Conservation (phyloP, 2,329 filamentous ascomycete genomes). For the Bisporella sp. region DNA sequence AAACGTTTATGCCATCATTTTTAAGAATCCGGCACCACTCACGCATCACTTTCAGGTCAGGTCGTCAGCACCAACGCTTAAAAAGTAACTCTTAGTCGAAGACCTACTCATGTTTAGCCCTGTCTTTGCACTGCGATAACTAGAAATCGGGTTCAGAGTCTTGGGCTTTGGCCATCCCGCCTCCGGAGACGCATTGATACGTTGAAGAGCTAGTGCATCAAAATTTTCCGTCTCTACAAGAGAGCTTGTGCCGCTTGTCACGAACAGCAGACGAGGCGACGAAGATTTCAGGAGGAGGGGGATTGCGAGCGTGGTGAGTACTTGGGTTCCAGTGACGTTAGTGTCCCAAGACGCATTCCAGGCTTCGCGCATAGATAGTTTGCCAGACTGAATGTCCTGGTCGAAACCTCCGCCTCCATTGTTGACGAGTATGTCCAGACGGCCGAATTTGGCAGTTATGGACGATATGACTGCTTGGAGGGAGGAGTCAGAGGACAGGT, state of each 20-base stretch:
- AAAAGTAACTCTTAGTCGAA: too few species aligned
- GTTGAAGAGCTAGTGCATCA: slow-evolving; percentile 6
- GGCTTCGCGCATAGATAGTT: slow-evolving; percentile 29
- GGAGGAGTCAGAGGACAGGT: slow-evolving; percentile 27
- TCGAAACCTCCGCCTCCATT: slow-evolving; percentile 27
- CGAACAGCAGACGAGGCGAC: slow-evolving; percentile 39
- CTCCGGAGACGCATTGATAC: slow-evolving; percentile 19
- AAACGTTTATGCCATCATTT: slow-evolving; percentile 45
- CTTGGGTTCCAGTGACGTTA: slow-evolving; percentile 35
- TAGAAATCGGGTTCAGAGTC: slow-evolving; percentile 15
- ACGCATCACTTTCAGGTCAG: slow-evolving; percentile 29
- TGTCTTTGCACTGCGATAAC: slow-evolving; percentile 37
- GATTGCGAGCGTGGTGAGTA: slow-evolving; percentile 29
- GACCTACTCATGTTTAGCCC: slow-evolving; percentile 36
- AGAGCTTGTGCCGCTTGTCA: slow-evolving; percentile 36
- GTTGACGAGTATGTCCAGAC: slow-evolving; percentile 31
- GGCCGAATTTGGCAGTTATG: slow-evolving; percentile 22
- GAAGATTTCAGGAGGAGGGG: slow-evolving; percentile 37
- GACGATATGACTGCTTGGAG: slow-evolving; percentile 25
- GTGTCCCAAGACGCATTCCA: slow-evolving; percentile 36
- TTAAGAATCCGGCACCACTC: slow-evolving; percentile 36
- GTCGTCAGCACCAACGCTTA: too few species aligned
- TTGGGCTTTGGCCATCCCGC: slow-evolving; percentile 37
- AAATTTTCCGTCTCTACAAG: slow-evolving; percentile 26
- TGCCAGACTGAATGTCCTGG: slow-evolving; percentile 19